Percentiles rank a stretch among this genome's conserved stretches.
phyloP scores from a whole-genome alignment of 305 asterid species.

The Solanum hybrid region DNA sequence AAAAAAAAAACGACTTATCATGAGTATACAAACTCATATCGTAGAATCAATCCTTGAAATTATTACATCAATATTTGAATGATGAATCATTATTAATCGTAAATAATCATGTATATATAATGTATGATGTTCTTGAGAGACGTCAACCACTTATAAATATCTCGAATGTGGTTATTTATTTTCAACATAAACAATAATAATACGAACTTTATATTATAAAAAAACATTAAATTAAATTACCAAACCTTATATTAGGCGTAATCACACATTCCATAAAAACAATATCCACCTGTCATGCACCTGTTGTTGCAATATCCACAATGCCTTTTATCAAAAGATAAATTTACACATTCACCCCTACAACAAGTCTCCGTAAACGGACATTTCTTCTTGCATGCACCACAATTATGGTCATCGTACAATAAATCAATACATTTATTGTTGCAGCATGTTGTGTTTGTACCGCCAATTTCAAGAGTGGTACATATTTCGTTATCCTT shows the following conservation, averaged over 20 bases:
- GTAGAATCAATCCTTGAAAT: background rate
- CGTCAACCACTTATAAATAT: background rate
- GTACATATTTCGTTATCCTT: slow-evolving; percentile 37
- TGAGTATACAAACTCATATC: background rate
- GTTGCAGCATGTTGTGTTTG: slow-evolving; percentile 57
- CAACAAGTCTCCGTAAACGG: slow-evolving; percentile 41
- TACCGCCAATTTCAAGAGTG: slow-evolving; percentile 9
- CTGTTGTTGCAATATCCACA: slow-evolving; percentile 43
- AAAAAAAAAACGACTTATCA: background rate
- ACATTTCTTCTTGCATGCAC: slow-evolving; percentile 58
- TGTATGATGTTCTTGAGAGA: background rate
- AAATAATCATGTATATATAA: background rate
- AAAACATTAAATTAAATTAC: background rate
- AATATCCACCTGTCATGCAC: slow-evolving; percentile 41
- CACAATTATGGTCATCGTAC: slow-evolving; percentile 41
- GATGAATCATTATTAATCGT: background rate
- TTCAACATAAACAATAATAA: background rate
- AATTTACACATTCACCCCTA: slow-evolving; percentile 46
- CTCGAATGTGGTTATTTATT: background rate
- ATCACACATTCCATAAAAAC: slow-evolving; percentile 53
- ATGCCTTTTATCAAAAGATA: slow-evolving; percentile 54
- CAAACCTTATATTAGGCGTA: slow-evolving; percentile 34
- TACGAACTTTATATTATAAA: background rate
- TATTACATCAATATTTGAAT: background rate
- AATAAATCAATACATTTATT: slow-evolving; percentile 51